phyloP scores from a whole-genome alignment of 164 flowering plant genomes.

The Nymphaea thermarum region DNA sequence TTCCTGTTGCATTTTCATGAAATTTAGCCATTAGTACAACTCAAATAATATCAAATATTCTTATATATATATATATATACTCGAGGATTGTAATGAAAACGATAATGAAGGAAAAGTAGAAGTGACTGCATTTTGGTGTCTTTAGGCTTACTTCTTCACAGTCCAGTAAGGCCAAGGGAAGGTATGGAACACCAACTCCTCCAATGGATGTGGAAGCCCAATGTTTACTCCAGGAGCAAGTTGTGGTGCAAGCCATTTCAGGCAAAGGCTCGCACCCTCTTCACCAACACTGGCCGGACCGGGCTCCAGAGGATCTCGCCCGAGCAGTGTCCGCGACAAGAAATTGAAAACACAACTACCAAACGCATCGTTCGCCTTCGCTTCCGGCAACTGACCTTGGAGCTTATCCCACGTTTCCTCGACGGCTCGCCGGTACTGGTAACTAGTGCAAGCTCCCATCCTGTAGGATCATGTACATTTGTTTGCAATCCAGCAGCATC shows the following conservation, averaged over 20 bases:
- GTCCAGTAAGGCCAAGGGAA: constrained; percentile 43
- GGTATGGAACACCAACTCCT: constrained; percentile 46
- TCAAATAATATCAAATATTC: no score
- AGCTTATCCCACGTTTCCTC: constrained; percentile 31
- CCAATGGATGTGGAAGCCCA: constrained; percentile 48
- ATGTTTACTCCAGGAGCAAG: constrained; percentile 44
- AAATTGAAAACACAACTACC: constrained; percentile 60
- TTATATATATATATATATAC: no score
- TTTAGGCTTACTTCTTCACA: constrained; percentile 17
- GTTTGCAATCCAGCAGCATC: constrained; percentile 23
- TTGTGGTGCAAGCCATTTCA: constrained; percentile 56
- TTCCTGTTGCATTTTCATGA: constrained; percentile 13
- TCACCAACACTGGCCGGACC: constrained; percentile 53
- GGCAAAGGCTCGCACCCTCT: constrained; percentile 37
- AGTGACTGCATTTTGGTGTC: no score
- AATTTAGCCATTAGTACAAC: no score
- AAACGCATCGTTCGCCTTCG: constrained; percentile 25
- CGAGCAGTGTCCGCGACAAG: constrained; percentile 34
- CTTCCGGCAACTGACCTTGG: constrained; percentile 32
- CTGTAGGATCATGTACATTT: constrained; percentile 73
- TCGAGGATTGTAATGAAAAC: no score
- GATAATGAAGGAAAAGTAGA: no score
- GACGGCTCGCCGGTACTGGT: constrained; percentile 41
- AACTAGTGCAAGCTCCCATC: constrained; percentile 99
- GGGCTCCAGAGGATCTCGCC: constrained; percentile 34